Evolutionary conservation across 345 rosid species (phyloP).

Genomic region (Aquilaria malaccensis): DNA sequence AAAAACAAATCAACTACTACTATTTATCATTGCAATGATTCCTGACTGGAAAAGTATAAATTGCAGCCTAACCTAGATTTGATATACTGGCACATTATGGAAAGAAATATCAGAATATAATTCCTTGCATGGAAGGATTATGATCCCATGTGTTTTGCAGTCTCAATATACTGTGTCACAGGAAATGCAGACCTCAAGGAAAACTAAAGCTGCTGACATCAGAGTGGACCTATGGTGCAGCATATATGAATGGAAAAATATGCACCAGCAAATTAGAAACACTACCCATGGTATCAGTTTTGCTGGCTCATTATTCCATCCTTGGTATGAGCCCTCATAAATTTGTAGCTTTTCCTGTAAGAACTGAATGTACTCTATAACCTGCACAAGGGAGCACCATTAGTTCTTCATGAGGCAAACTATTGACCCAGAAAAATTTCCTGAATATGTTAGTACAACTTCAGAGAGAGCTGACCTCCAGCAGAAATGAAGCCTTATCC

Average conservation of each 20-base stretch:
- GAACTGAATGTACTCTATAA: conserved; percentile 75
- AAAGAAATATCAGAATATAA: too few relatives aligned
- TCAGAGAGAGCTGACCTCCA: conserved; percentile 43
- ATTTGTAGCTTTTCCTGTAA: conserved; percentile 62
- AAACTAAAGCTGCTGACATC: too few relatives aligned
- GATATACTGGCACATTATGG: too few relatives aligned
- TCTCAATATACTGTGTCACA: too few relatives aligned
- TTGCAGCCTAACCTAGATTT: too few relatives aligned
- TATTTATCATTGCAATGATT: too few relatives aligned
- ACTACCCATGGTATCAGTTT: conserved; percentile 72
- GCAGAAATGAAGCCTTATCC: conserved; percentile 78
- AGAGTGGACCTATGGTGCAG: not conserved
- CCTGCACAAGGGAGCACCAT: conserved; percentile 31
- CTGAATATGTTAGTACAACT: too few relatives aligned
- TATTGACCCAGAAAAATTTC: not conserved
- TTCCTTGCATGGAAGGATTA: too few relatives aligned
- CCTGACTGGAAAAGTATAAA: too few relatives aligned
- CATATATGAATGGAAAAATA: not conserved
- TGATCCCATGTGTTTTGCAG: too few relatives aligned
- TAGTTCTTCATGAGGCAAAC: not conserved
- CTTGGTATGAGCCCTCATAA: conserved; percentile 59
- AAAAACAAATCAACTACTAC: too few relatives aligned
- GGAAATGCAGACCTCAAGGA: too few relatives aligned
- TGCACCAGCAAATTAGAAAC: conserved; percentile 1
- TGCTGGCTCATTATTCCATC: conserved; percentile 52